These are phyloP conservation scores for Monosporascus ibericus DNA, from an alignment of 2,329 filamentous ascomycete genomes.

Conservation along the genomic window DNA sequence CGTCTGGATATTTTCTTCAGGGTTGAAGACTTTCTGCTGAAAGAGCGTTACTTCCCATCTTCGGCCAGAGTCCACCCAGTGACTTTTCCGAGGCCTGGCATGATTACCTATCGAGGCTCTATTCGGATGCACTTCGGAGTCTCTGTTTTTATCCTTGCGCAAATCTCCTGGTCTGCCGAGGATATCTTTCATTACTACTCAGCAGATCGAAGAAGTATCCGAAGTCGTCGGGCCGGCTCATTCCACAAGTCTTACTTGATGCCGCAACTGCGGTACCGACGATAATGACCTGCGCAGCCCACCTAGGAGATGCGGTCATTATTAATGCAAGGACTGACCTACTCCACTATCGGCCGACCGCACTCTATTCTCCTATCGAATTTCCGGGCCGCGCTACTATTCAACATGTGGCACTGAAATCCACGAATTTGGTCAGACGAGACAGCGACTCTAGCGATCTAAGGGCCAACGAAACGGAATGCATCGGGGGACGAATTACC, in stretches of 20 bases:
- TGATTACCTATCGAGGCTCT: not conserved
- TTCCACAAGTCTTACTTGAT: not conserved
- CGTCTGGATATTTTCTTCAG: constrained; percentile 12
- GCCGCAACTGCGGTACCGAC: not conserved
- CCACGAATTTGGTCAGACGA: not conserved
- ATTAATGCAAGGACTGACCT: not conserved
- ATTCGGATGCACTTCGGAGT: not conserved
- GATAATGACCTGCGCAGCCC: not conserved
- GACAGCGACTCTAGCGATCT: constrained; percentile 12
- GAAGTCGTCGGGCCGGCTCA: not conserved
- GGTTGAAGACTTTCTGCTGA: not conserved
- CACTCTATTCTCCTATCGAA: not conserved
- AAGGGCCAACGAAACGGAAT: constrained; percentile 11
- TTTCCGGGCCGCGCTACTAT: not conserved
- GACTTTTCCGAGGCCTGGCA: not conserved
- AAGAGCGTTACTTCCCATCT: not conserved
- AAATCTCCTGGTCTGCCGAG: not conserved
- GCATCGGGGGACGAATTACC: constrained; percentile 5
- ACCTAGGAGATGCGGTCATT: not conserved
- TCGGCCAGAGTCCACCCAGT: not conserved
- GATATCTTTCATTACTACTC: not conserved
- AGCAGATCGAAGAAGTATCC: not conserved
- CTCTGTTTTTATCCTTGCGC: not conserved
- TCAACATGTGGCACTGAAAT: not conserved
- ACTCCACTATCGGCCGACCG: no score